Conservation (phyloP, 2,329 filamentous ascomycete species). For the Cladophialophora psammophila region DNA sequence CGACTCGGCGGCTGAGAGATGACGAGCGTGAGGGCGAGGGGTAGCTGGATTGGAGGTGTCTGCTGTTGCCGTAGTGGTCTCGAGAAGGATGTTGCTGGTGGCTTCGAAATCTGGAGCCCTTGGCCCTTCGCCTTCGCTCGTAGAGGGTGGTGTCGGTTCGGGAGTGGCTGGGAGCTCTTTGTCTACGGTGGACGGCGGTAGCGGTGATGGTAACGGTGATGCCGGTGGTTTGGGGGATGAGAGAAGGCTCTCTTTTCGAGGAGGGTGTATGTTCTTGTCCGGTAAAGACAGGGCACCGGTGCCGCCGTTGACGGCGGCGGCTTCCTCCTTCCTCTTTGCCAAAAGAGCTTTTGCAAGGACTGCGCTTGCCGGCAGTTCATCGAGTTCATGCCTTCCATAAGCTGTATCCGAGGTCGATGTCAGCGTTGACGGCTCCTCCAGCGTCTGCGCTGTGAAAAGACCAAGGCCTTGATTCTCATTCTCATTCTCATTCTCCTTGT, state of each 20-base stretch:
- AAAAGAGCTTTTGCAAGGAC: slow-evolving; percentile 40
- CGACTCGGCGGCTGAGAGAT: slow-evolving; percentile 55
- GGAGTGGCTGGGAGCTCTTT: slow-evolving; percentile 32
- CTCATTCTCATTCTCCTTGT: slow-evolving; percentile 41
- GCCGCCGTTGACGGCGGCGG: slow-evolving; percentile 14
- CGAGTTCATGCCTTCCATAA: slow-evolving; percentile 38
- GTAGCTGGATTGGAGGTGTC: slow-evolving; percentile 21
- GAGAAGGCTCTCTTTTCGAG: slow-evolving; percentile 21
- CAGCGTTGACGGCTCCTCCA: slow-evolving; percentile 22
- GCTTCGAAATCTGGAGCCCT: slow-evolving; percentile 31
- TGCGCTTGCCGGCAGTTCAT: slow-evolving; percentile 41
- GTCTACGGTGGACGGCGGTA: slow-evolving; percentile 19
- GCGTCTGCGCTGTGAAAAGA: neutral
- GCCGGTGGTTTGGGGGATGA: slow-evolving; percentile 12
- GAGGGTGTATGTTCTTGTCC: slow-evolving; percentile 15
- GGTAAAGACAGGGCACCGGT: neutral
- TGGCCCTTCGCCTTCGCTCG: slow-evolving; percentile 30
- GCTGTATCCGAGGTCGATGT: slow-evolving; percentile 27
- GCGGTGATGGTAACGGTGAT: slow-evolving; percentile 17
- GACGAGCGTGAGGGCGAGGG: slow-evolving; percentile 41
- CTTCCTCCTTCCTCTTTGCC: slow-evolving; percentile 39
- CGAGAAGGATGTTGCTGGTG: slow-evolving; percentile 32
- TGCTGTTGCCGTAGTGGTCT: slow-evolving; percentile 21
- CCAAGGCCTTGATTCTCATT: neutral
- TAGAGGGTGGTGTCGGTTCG: slow-evolving; percentile 34